phyloP scores from a whole-genome alignment of 2,329 filamentous ascomycete species.

The Tolypocladium inflatum region DNA sequence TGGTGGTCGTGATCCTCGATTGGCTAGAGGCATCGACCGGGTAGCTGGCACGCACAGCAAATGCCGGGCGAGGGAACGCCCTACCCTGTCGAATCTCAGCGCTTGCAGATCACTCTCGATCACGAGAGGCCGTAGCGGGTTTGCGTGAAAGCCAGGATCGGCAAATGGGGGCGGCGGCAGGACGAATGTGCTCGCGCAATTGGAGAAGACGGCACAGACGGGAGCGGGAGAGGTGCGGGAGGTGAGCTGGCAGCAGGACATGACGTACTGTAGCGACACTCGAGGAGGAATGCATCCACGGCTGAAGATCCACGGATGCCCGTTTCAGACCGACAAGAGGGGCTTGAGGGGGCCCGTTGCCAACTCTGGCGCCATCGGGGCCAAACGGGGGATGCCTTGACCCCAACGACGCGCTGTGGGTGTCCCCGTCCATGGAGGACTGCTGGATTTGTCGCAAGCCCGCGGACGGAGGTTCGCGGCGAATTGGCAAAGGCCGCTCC shows the following conservation, averaged over 20 bases:
- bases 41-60: background rate
- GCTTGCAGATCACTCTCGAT: background rate
- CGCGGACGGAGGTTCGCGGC: background rate
- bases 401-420: background rate
- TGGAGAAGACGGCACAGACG: background rate
- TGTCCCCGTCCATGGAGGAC: background rate
- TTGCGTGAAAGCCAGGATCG: background rate
- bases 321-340: background rate
- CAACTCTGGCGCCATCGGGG: background rate
- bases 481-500: background rate
- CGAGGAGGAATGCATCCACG: background rate
- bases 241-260: background rate
- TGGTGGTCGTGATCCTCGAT: background rate
- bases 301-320: background rate
- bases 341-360: background rate
- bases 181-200: too few relatives aligned
- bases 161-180: too few relatives aligned
- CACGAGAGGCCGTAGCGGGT: background rate
- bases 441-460: background rate
- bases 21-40: background rate
- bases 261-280: too few relatives aligned
- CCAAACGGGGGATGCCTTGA: too few relatives aligned
- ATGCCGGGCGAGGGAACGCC: background rate
- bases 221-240: too few relatives aligned
- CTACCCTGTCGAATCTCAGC: background rate